Base-by-base conservation (phyloP, 768 basidiomycete species). In the Russula vinacea region DNA sequence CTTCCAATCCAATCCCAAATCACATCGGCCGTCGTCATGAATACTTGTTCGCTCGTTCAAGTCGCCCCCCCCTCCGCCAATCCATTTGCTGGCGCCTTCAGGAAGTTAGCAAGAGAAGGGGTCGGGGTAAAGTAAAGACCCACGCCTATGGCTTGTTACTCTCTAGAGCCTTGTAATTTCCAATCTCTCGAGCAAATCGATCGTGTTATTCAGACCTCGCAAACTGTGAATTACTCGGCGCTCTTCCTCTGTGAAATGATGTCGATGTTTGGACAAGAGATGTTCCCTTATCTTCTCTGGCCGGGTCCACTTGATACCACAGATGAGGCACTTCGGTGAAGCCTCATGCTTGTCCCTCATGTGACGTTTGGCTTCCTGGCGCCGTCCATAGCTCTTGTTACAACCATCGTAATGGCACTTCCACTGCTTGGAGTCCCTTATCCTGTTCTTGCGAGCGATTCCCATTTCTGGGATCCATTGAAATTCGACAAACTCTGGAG, bases 301-400 rank as follows among this genome's bases (percentile, higher is more conserved):
- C 26, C 62, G 49, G 24, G 17, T 58, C 62, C 62, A 63, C n/a
- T 24, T 45, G 24, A 5, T 17, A 24, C 35, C 5, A 3, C 62
- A 63, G 33, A 63, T 53, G 29, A 57, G 33, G 29, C 62, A 63
- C 50, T 53, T 22, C 2, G 29, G 29, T 29, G 4, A 42, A 8
- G 9, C 14, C 2, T 19, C 7, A n/a, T 63, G 62, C 6, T 22
- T 53, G 24, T 63, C 62, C 13, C 32, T 52, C 1, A 5, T 11
- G 26, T 63, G 62, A 3, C 56, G 42, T 33, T 2, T 42, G 3
- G 52, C 33, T 37, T 63, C 62, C 10, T 63, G 62, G 9, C 9
- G 22, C n/a, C 62, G 39, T 39, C 33, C 2, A 32, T 58, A 63
- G 1, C 14, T 14, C 33, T 32, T 58, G 1, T 17, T 9, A 24